Conservation (phyloP, 306 rosid species). For the Prinsepia uniflora region DNA sequence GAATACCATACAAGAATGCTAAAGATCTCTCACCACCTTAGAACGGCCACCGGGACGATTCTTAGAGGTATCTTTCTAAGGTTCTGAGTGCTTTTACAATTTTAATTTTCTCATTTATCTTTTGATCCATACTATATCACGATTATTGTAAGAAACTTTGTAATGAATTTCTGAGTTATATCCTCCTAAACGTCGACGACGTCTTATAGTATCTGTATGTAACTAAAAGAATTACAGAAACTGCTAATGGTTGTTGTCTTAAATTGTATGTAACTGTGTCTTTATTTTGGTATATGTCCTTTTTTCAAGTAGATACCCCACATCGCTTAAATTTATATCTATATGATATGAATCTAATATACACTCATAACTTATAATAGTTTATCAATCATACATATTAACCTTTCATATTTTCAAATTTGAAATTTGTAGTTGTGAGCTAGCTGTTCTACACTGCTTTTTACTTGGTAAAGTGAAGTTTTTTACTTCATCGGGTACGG, state of each 20-base stretch:
- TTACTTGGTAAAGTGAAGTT: too few species aligned
- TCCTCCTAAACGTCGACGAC: constrained; percentile 1
- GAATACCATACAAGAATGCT: constrained; percentile 13
- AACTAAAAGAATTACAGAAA: constrained; percentile 16
- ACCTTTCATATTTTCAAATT: background rate
- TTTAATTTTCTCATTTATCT: constrained; percentile 14
- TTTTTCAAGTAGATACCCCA: too few species aligned
- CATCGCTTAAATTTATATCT: too few species aligned
- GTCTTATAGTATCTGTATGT: constrained; percentile 23
- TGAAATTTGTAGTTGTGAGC: background rate
- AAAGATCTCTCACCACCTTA: constrained; percentile 9
- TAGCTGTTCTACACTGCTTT: constrained; percentile 5
- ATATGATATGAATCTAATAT: too few species aligned
- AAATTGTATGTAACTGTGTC: background rate
- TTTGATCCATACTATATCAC: constrained; percentile 11
- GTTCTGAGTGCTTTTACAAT: constrained; percentile 1
- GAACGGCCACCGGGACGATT: constrained; percentile 17
- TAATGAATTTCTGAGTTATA: constrained; percentile 8
- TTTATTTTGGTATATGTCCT: background rate
- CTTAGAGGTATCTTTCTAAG: constrained; percentile 23
- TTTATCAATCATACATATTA: background rate
- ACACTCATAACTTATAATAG: too few species aligned
- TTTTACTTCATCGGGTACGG: too few species aligned
- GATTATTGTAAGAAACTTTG: constrained; percentile 1
- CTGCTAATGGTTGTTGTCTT: background rate